Evolutionary conservation across 2,329 filamentous ascomycete genomes (phyloP).

Genomic region (Nectriaceae sp.): DNA sequence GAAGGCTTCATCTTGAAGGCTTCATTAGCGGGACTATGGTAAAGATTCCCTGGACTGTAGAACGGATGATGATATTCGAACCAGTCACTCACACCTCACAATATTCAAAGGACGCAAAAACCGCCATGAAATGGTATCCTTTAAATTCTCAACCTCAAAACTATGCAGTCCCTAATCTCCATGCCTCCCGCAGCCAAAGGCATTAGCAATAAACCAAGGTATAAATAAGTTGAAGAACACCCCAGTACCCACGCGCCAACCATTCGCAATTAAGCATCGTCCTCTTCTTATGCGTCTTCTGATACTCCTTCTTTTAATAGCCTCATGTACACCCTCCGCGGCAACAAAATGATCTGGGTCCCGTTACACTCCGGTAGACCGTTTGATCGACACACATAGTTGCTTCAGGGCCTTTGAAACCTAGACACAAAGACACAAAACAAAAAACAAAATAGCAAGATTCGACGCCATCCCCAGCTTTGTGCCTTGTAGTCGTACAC

Average conservation of each 20-base stretch:
- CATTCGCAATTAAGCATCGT: constrained; percentile 5
- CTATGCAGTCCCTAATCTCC: constrained; percentile 2
- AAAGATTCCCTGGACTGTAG: too few relatives aligned
- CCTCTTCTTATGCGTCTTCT: background rate
- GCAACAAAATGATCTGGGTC: too few relatives aligned
- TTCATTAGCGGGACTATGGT: too few relatives aligned
- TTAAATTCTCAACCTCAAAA: background rate
- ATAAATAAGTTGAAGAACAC: constrained; percentile 23
- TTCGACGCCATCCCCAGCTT: constrained; percentile 25
- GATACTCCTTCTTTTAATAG: too few relatives aligned
- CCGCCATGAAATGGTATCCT: background rate
- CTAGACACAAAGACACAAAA: constrained; percentile 10
- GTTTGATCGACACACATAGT: too few relatives aligned
- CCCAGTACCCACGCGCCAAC: constrained; percentile 23
- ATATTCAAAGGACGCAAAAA: too few relatives aligned
- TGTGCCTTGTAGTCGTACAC: constrained; percentile 35
- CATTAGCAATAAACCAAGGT: constrained; percentile 23
- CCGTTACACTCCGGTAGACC: too few relatives aligned
- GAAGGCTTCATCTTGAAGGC: too few relatives aligned
- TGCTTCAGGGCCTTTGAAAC: background rate
- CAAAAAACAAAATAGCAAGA: constrained; percentile 18
- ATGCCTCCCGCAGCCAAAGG: constrained; percentile 1
- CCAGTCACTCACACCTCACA: too few relatives aligned
- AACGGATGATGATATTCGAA: too few relatives aligned
- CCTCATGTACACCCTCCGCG: too few relatives aligned